phyloP scores from a whole-genome alignment of 1,284 basidiomycete genomes.

The Tylopilus orsonianus region DNA sequence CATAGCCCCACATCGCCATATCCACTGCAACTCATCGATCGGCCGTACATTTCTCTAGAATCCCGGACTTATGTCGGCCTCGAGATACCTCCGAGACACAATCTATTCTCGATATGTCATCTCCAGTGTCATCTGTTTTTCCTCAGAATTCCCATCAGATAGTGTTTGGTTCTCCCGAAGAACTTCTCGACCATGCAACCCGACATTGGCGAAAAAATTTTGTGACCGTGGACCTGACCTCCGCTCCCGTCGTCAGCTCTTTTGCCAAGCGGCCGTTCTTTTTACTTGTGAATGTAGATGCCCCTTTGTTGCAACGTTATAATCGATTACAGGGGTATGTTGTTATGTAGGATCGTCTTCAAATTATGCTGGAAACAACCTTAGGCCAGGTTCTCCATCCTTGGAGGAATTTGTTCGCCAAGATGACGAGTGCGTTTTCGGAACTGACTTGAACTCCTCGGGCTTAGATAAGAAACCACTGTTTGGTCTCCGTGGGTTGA shows the following conservation, averaged over 20 bases:
- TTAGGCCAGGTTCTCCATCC: conserved; percentile 36
- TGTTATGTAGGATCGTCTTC: neutral
- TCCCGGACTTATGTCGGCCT: neutral
- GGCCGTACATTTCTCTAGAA: conserved; percentile 4
- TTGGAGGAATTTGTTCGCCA: conserved; percentile 68
- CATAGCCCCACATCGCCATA: conserved; percentile 10
- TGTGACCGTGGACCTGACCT: conserved; percentile 77
- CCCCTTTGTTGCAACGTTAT: conserved; percentile 69
- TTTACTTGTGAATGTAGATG: conserved; percentile 84
- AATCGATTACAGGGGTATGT: conserved; percentile 51
- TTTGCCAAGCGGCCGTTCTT: conserved; percentile 93
- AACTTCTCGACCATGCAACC: conserved; percentile 78
- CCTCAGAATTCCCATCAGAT: conserved; percentile 22
- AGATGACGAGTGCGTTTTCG: conserved; percentile 63
- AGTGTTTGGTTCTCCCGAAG: conserved; percentile 52
- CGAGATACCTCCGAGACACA: conserved; percentile 9
- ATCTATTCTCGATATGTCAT: conserved; percentile 27
- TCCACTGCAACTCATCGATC: neutral
- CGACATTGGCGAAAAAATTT: conserved; percentile 79
- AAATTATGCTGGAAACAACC: conserved; percentile 12
- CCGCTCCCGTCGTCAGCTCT: conserved; percentile 57
- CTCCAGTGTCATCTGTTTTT: conserved; percentile 22
- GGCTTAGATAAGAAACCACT: neutral
- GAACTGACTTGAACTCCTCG: conserved; percentile 25
- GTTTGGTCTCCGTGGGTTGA: conserved; percentile 43